Conservation (phyloP, 805 yeast species). For the Saitoella complicata region DNA sequence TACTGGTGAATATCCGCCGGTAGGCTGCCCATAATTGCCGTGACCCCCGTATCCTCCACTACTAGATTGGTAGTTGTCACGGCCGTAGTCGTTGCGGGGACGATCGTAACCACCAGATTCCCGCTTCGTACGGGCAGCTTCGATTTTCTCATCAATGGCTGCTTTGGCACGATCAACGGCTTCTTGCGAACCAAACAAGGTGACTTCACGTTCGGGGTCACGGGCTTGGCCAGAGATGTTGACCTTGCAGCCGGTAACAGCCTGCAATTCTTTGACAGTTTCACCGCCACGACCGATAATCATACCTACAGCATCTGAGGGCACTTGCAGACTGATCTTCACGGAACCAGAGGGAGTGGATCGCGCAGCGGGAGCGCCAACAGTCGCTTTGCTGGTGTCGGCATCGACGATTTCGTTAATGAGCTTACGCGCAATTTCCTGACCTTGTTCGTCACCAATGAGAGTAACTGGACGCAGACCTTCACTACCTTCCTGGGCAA, state of each 20-base stretch:
- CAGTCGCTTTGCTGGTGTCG: not conserved
- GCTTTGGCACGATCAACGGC: conserved; percentile 1
- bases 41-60: no score
- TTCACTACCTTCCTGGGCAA: conserved; percentile 2
- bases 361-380: conserved; percentile 2
- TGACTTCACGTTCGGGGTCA: conserved; percentile 5
- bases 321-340: not conserved
- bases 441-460: conserved; percentile 4
- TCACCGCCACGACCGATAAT: conserved; percentile 9
- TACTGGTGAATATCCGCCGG: no score
- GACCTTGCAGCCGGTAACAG: conserved; percentile 4
- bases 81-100: no score
- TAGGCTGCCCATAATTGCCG: no score
- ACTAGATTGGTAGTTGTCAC: no score
- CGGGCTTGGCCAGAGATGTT: conserved; percentile 2
- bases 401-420: conserved; percentile 4
- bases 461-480: conserved; percentile 6
- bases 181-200: conserved; percentile 4
- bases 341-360: not conserved
- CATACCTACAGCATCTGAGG: conserved; percentile 4
- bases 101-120: no score
- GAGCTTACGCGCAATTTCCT: conserved; percentile 1
- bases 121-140: conserved; percentile 22
- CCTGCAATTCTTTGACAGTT: conserved; percentile 4
- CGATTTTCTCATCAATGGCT: conserved; percentile 2